Evolutionary conservation across 805 yeast species (phyloP).

Genomic region (Wickerhamiella lipophila): DNA sequence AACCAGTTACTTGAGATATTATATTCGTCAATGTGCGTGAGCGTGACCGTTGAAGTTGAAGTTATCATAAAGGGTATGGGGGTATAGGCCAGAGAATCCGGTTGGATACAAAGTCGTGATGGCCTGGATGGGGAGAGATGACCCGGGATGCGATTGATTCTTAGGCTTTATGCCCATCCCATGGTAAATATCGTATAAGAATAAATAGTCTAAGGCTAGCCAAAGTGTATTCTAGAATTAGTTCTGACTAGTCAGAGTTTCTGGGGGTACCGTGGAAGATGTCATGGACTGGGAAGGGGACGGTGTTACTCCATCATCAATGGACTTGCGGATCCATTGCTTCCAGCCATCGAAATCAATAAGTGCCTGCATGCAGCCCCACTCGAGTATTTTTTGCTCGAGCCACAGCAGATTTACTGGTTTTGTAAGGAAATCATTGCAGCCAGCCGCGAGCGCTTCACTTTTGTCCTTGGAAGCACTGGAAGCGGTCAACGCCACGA

Average conservation of each 20-base stretch:
- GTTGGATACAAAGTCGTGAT: neutral
- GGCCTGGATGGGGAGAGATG: neutral
- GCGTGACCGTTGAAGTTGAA: neutral
- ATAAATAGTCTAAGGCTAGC: conserved; percentile 1
- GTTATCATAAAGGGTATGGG: neutral
- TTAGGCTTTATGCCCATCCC: neutral
- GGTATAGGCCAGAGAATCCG: no score
- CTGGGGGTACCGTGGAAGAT: neutral
- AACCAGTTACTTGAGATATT: conserved; percentile 1
- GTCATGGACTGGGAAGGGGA: neutral
- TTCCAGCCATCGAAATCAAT: conserved; percentile 91
- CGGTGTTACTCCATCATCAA: neutral
- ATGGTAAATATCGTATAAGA: neutral
- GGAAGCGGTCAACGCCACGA: conserved; percentile 92
- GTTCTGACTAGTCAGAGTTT: neutral
- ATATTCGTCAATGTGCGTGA: conserved; percentile 9
- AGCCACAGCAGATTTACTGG: conserved; percentile 94
- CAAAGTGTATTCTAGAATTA: neutral
- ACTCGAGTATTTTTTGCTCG: conserved; percentile 75
- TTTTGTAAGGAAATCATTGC: conserved; percentile 90
- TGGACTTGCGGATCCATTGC: conserved; percentile 25
- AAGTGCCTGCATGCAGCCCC: conserved; percentile 99
- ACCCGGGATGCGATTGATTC: neutral
- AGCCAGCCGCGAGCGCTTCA: conserved; percentile 91
- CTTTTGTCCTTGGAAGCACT: conserved; percentile 74